Base-by-base conservation (phyloP, 371 early-diverging fungal genomes). In the Capillidium heterosporum region DNA sequence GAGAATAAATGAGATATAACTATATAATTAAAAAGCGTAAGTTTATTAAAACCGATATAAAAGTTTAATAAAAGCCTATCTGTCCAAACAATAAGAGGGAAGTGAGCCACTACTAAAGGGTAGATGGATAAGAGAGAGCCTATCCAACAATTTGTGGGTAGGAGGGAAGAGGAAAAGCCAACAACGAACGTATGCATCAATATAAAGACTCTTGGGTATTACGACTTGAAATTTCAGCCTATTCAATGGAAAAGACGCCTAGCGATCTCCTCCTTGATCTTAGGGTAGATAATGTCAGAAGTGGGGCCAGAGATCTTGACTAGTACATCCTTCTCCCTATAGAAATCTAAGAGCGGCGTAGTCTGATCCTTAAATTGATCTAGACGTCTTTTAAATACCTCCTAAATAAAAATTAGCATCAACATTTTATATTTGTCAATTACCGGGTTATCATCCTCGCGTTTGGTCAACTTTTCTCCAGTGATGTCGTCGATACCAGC, bases 401-500 rank as follows among this genome's bases (percentile, higher is more conserved):
- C 86, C 76, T 78, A 53, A 53, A 35, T 19, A 15, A 15, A 39
- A 39, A 10, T 44, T 44, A 19, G 5, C 23, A 44, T 8, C 23
- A 0, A 19, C 5, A 19, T 44, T 44, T 15, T 17, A 44, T 44
- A 44, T 7, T 19, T 13, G 19, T 17, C 8, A 65, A 62, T 65
- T 68, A 75, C 76, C 17, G 85, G 80, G 57, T 82, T 85, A 61
- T 99, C 98, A 71, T 99, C 98, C 1, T 85, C 75, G 28, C 98
- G 75, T 58, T 89, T 84, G 26, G 85, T 73, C 35, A 96, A 70
- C 32, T 84, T 80, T 62, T 91, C 93, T 5, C 92, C 88, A 15
- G 98, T 98, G 19, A 90, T 66, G 61, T 96, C 97, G 61, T 96
- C 97, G 10, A 70, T n/a, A 7, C 93, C 93, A 13, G 74, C 62